Percentiles rank a stretch among this genome's conserved stretches.
Evolutionary conservation across 305 asterid genomes (phyloP).

Genomic region (Solanum aculeatissimum): DNA sequence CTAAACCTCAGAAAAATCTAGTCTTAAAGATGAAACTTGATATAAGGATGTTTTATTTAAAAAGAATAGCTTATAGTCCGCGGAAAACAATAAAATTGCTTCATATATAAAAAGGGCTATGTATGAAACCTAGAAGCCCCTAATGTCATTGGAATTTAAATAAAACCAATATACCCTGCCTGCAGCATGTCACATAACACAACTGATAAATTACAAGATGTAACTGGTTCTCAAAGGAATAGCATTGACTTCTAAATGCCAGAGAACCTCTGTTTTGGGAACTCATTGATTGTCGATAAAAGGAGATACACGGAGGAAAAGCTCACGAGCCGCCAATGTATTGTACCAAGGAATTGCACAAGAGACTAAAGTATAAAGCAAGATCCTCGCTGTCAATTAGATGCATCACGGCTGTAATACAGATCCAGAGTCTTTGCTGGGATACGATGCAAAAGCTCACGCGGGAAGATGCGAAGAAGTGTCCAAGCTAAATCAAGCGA

Average conservation of each 20-base stretch:
- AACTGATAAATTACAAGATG: background rate
- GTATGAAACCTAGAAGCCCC: background rate
- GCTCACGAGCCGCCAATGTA: background rate
- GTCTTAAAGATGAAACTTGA: background rate
- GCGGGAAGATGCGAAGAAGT: slow-evolving; percentile 89
- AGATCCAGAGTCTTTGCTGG: slow-evolving; percentile 92
- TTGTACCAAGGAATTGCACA: background rate
- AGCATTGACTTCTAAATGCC: background rate
- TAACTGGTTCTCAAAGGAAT: background rate
- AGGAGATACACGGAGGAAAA: background rate
- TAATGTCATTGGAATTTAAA: background rate
- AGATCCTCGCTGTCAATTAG: slow-evolving; percentile 28
- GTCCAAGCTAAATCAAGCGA: slow-evolving; percentile 98
- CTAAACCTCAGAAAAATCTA: background rate
- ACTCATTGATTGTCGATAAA: background rate
- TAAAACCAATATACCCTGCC: background rate
- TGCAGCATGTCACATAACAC: background rate
- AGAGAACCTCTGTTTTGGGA: background rate
- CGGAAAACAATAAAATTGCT: background rate
- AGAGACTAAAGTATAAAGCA: background rate
- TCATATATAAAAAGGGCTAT: background rate
- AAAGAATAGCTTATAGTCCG: background rate
- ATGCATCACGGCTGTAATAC: slow-evolving; percentile 81
- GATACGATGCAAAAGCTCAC: slow-evolving; percentile 95
- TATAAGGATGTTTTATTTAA: too few relatives aligned